These are phyloP conservation scores for Ganoderma multipileum DNA, from an alignment of 1,284 basidiomycete species.

Conservation along the genomic window DNA sequence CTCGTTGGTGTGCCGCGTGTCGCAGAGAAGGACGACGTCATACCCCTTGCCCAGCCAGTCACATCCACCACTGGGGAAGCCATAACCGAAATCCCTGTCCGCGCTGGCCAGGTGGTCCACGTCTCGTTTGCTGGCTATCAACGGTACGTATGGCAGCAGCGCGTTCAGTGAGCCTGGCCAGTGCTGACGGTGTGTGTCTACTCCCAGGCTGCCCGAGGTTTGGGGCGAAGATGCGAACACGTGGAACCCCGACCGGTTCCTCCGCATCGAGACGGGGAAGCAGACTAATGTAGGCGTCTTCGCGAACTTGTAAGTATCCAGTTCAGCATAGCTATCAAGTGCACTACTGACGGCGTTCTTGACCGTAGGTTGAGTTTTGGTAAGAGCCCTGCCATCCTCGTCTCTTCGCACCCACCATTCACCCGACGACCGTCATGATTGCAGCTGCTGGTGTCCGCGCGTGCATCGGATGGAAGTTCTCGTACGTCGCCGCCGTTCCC, in stretches of 20 bases:
- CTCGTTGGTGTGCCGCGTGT: constrained; percentile 38
- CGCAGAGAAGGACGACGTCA: constrained; percentile 42
- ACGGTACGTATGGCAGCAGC: too few relatives aligned
- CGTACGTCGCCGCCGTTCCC: constrained; percentile 33
- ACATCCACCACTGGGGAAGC: constrained; percentile 38
- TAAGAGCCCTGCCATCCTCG: not conserved
- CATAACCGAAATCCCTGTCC: constrained; percentile 44
- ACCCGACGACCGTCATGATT: not conserved
- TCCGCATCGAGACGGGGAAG: constrained; percentile 41
- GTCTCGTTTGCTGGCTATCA: too few relatives aligned
- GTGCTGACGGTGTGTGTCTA: too few relatives aligned
- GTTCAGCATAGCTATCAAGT: too few relatives aligned
- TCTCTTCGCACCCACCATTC: too few relatives aligned
- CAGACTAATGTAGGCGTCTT: constrained; percentile 53
- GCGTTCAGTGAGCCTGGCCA: too few relatives aligned
- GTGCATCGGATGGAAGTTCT: constrained; percentile 45
- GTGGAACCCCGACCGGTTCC: constrained; percentile 62
- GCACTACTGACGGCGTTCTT: too few relatives aligned
- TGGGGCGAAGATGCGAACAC: constrained; percentile 57
- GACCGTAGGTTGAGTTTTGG: not conserved
- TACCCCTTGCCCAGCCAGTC: constrained; percentile 48
- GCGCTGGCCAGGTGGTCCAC: too few relatives aligned
- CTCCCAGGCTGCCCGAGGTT: constrained; percentile 42
- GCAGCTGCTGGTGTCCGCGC: constrained; percentile 37
- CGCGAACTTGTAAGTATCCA: constrained; percentile 53